Base-by-base conservation (phyloP, 352 stramenopile species). In the Phytopythium montanum region DNA sequence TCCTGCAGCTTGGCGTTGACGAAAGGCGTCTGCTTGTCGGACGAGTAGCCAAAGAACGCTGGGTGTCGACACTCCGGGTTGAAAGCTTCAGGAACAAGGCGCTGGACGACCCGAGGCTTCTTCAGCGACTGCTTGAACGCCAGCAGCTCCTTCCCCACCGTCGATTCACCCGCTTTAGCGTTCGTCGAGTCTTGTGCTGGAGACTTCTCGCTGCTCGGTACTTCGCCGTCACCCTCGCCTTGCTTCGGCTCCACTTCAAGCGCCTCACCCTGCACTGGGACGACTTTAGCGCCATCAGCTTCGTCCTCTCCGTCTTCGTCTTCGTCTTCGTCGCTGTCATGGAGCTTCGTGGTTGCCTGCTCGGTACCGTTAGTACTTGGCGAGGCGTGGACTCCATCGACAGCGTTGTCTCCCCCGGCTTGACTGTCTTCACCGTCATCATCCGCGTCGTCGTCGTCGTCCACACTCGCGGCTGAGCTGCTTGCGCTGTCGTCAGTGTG, bases 401-500 rank as follows among this genome's bases (percentile, higher is more conserved):
- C 60, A 10, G 42, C 52, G 48, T 64, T 54, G 29, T 51, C 64
- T 6, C 39, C 57, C 14, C 39, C 54, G 3, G n/a, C 59, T 0
- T 65, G 36, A 1, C 33, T 55, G 5, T 66, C 55, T 26, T 68
- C 58, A 14, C 46, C 59, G 0, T 66, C 66, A 10, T 65, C 72
- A 16, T 71, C 65, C 2, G 41, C 63, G 7, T 70, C 66, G 10
- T 49, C 70, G 14, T 79, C 73, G 1, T 90, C 75, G 0, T 62
- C 76, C n/a, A n/a, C n/a, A 51, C 79, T 90, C 3, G 73, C 79
- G 10, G 75, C 85, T 6, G 85, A 94, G 25, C 67, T 79, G 51
- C 72, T 89, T 3, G 80, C 82, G 42, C 82, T 90, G 48, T 94
- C 80, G 41, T 94, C 85, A 1, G 85, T 94, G 63, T 91, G 79